These are phyloP conservation scores for Rhynchosporium agropyri DNA, from an alignment of 2,329 filamentous ascomycete genomes.

Conservation along the genomic window DNA sequence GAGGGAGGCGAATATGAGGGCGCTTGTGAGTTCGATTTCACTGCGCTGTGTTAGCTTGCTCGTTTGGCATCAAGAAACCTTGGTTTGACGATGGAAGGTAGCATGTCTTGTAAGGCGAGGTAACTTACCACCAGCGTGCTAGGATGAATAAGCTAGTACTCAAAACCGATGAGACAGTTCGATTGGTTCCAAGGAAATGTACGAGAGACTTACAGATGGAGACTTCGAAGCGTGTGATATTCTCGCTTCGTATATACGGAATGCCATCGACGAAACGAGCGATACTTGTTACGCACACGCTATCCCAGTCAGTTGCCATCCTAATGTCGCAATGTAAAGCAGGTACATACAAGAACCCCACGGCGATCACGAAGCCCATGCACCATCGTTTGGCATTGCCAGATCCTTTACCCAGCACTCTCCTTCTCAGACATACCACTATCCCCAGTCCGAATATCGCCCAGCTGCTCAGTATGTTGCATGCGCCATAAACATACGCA, in stretches of 20 bases:
- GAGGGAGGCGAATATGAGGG: neutral
- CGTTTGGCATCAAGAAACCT: neutral
- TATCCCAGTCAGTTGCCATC: neutral
- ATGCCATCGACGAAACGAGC: neutral
- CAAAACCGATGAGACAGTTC: neutral
- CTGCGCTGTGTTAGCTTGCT: neutral
- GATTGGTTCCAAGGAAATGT: neutral
- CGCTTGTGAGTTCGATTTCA: conserved; percentile 12
- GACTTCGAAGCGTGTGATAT: neutral
- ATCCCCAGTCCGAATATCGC: neutral
- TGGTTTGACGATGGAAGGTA: neutral
- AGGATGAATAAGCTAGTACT: neutral
- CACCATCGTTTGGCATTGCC: neutral
- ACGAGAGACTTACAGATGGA: neutral
- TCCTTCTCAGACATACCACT: neutral
- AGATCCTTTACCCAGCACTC: neutral
- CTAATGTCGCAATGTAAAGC: neutral
- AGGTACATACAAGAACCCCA: neutral
- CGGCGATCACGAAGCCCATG: neutral
- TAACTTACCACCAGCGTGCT: conserved; percentile 10
- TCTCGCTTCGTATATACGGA: neutral
- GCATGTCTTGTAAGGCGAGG: neutral
- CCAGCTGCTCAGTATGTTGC: conserved; percentile 1
- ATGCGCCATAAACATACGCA: neutral
- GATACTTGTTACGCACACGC: neutral